phyloP scores from a whole-genome alignment of 2,329 filamentous ascomycete genomes.

The Colletotrichum navitas region DNA sequence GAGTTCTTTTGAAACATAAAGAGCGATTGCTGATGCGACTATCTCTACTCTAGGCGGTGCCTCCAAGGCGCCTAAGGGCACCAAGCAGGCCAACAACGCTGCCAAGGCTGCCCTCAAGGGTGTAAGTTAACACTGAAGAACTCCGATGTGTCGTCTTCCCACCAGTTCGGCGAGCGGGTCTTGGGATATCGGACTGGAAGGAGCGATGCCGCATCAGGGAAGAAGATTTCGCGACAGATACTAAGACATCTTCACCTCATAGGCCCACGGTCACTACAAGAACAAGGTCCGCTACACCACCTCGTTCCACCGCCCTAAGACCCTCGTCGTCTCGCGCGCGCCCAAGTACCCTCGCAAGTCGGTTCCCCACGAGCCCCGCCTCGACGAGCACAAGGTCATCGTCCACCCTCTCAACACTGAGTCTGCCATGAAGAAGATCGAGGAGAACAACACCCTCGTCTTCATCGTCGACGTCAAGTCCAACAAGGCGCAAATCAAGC shows the following conservation, averaged over 20 bases:
- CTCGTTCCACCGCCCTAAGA: constrained; percentile 98
- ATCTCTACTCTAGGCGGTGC: constrained; percentile 66
- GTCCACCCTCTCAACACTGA: constrained; percentile 99
- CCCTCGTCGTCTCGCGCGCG: constrained; percentile 87
- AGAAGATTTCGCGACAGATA: constrained; percentile 23
- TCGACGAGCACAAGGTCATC: constrained; percentile 98
- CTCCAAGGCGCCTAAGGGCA: constrained; percentile 68
- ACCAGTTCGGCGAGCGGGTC: background rate
- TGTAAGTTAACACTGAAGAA: constrained; percentile 70
- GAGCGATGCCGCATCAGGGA: background rate
- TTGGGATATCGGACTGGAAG: background rate
- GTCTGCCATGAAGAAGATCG: constrained; percentile 99
- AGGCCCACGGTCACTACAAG: constrained; percentile 80
- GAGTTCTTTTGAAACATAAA: constrained; percentile 70
- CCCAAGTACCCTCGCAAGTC: constrained; percentile 99
- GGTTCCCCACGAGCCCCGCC: constrained; percentile 87
- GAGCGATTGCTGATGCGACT: constrained; percentile 79
- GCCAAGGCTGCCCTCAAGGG: constrained; percentile 97
- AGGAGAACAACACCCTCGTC: constrained; percentile 99
- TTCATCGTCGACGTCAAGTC: constrained; percentile 98
- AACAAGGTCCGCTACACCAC: constrained; percentile 93
- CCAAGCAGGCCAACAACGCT: constrained; percentile 92
- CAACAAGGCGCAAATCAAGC: constrained; percentile 99
- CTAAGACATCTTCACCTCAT: constrained; percentile 31
- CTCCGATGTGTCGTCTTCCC: background rate